Conservation (phyloP, 1,284 basidiomycete genomes). For the Butyriboletus appendiculatus region DNA sequence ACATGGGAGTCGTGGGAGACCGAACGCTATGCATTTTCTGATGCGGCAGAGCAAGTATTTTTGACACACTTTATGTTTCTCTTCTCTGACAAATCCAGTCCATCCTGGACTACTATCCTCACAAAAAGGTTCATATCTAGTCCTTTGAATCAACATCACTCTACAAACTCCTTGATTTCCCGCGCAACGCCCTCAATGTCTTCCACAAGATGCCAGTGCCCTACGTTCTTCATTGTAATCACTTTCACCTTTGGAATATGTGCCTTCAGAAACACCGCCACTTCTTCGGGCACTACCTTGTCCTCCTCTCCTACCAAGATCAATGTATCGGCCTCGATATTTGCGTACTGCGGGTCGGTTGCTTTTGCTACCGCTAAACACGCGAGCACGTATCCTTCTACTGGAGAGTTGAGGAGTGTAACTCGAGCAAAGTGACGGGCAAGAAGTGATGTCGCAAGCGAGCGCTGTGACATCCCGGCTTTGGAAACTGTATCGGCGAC, state of each 20-base stretch:
- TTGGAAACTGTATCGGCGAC: slow-evolving; percentile 1
- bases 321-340: slow-evolving; percentile 3
- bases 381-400: slow-evolving; percentile 1
- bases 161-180: slow-evolving; percentile 2
- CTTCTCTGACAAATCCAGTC: background rate
- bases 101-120: background rate
- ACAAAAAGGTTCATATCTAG: background rate
- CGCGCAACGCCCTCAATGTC: slow-evolving; percentile 1
- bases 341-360: background rate
- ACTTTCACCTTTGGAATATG: background rate
- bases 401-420: slow-evolving; percentile 3
- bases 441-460: slow-evolving; percentile 4
- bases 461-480: slow-evolving; percentile 1
- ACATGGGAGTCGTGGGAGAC: no score
- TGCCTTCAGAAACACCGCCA: slow-evolving; percentile 4
- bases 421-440: slow-evolving; percentile 3
- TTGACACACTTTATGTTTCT: background rate
- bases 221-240: slow-evolving; percentile 5
- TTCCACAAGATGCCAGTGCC: slow-evolving; percentile 6
- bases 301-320: slow-evolving; percentile 10
- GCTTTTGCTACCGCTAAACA: background rate
- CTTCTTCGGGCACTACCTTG: background rate
- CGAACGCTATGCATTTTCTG: background rate
- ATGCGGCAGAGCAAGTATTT: background rate
- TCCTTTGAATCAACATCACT: background rate